Conservation (phyloP, 805 yeast species). For the Myxozyma kluyveri region DNA sequence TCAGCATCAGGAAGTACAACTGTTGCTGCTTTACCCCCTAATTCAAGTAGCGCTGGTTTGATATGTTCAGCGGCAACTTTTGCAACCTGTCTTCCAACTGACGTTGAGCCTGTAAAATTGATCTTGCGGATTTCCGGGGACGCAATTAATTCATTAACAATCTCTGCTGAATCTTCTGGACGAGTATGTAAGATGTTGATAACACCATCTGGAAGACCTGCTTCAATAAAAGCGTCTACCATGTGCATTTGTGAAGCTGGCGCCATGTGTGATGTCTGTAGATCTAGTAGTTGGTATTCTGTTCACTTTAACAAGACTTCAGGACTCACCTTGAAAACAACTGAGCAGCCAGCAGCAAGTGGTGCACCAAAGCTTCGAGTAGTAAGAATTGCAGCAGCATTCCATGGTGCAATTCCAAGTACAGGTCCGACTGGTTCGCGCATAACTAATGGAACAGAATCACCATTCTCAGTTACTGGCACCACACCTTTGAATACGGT, state of each 20-base stretch:
- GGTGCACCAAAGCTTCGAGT: slow-evolving; percentile 84
- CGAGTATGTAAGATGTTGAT: slow-evolving; percentile 54
- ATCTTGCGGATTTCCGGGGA: slow-evolving; percentile 72
- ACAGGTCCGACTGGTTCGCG: slow-evolving; percentile 80
- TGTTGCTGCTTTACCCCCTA: slow-evolving; percentile 86
- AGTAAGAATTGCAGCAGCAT: slow-evolving; percentile 80
- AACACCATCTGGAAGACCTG: slow-evolving; percentile 80
- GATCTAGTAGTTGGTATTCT: background rate
- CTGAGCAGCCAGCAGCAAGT: slow-evolving; percentile 77
- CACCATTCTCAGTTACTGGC: slow-evolving; percentile 9
- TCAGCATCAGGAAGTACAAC: slow-evolving; percentile 74
- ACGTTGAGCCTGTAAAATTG: slow-evolving; percentile 85
- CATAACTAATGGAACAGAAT: slow-evolving; percentile 15
- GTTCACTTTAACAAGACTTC: background rate
- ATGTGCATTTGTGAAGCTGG: slow-evolving; percentile 72
- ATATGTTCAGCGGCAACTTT: slow-evolving; percentile 63
- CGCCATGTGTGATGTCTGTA: slow-evolving; percentile 66
- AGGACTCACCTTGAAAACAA: slow-evolving; percentile 54
- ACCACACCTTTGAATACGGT: slow-evolving; percentile 10
- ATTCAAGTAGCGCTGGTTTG: slow-evolving; percentile 78
- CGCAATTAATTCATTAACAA: slow-evolving; percentile 68
- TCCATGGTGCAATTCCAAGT: slow-evolving; percentile 86
- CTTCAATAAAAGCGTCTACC: slow-evolving; percentile 62
- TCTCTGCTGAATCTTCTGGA: slow-evolving; percentile 45
- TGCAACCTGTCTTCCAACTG: slow-evolving; percentile 72